A percentile compares a stretch with the other conserved stretches of the same genome.
Evolutionary conservation across 2,329 filamentous ascomycete genomes (phyloP).

Genomic region (Macrophomina phaseolina): DNA sequence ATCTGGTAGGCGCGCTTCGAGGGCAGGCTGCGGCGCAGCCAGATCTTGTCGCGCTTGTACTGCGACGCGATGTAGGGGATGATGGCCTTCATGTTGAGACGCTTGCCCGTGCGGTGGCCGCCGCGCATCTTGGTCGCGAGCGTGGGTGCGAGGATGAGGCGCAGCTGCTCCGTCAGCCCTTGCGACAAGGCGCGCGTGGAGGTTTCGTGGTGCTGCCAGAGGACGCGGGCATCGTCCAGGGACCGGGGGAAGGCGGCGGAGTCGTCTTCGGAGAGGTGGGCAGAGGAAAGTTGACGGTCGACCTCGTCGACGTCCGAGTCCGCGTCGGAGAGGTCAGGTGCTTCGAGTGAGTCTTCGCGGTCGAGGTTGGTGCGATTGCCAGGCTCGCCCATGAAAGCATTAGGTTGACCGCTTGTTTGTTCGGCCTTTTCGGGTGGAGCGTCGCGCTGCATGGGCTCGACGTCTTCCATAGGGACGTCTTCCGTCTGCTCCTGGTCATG

Average conservation of each 20-base stretch:
- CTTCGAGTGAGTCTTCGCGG: conserved; percentile 46
- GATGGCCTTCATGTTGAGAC: conserved; percentile 98
- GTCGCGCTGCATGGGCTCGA: conserved; percentile 41
- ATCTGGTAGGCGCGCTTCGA: conserved; percentile 97
- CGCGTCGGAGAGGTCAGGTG: conserved; percentile 43
- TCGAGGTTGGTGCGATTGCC: conserved; percentile 41
- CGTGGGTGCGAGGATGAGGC: conserved; percentile 92
- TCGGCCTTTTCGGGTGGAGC: conserved; percentile 33
- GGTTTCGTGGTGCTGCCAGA: conserved; percentile 86
- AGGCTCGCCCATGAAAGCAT: conserved; percentile 53
- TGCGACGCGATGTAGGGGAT: conserved; percentile 98
- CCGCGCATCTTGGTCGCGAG: conserved; percentile 95
- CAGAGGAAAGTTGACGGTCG: conserved; percentile 60
- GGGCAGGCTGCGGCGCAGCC: conserved; percentile 92
- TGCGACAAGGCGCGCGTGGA: conserved; percentile 86
- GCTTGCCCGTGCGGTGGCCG: conserved; percentile 95
- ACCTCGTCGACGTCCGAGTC: conserved; percentile 49
- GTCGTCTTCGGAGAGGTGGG: not conserved
- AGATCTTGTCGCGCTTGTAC: conserved; percentile 99
- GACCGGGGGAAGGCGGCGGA: conserved; percentile 50
- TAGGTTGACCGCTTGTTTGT: conserved; percentile 43
- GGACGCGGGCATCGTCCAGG: conserved; percentile 65
- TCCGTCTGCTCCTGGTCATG: conserved; percentile 32
- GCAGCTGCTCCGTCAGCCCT: conserved; percentile 89
- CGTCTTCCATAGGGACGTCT: conserved; percentile 56